A percentile compares a stretch with the other conserved stretches of the same genome.
phyloP scores from a whole-genome alignment of 805 yeast species.

The Yarrowia deformans region DNA sequence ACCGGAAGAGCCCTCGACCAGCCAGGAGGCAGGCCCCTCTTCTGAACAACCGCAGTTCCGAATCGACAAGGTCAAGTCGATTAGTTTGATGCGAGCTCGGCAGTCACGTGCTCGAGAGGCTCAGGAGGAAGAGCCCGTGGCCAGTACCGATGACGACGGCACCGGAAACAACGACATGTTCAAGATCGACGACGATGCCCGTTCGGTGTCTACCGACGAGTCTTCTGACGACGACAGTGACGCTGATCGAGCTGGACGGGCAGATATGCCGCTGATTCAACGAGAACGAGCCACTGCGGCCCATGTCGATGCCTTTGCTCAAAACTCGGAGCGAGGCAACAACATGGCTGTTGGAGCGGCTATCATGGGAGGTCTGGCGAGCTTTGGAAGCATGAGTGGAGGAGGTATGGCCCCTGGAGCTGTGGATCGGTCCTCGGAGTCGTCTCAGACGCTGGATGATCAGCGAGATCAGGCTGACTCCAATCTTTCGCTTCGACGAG shows the following conservation, averaged over 20 bases:
- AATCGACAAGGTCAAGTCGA: constrained; percentile 35
- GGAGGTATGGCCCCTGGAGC: constrained; percentile 40
- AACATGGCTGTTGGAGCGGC: constrained; percentile 22
- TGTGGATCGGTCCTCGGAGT: constrained; percentile 20
- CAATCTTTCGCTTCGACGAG: constrained; percentile 8
- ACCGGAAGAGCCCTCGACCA: background rate
- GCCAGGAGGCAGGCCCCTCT: background rate
- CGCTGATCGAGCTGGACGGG: constrained; percentile 11
- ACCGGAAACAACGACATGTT: background rate
- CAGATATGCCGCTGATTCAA: constrained; percentile 11
- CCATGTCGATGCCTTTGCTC: constrained; percentile 17
- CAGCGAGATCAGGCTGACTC: constrained; percentile 13
- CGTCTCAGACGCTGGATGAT: constrained; percentile 19
- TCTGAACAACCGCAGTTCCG: constrained; percentile 2
- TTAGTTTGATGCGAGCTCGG: constrained; percentile 20
- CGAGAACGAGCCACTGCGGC: constrained; percentile 29
- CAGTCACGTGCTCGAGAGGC: constrained; percentile 23
- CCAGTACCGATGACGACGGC: constrained; percentile 25
- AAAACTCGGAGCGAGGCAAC: constrained; percentile 17
- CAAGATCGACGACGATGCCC: constrained; percentile 5
- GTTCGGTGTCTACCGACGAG: constrained; percentile 15
- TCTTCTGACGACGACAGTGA: constrained; percentile 39
- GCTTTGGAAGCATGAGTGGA: constrained; percentile 26
- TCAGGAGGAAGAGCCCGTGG: background rate
- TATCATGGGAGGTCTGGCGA: constrained; percentile 19